Evolutionary conservation across 225 moss, liverwort and hornwort species (phyloP).

Genomic region (Sphagnum tenellum): DNA sequence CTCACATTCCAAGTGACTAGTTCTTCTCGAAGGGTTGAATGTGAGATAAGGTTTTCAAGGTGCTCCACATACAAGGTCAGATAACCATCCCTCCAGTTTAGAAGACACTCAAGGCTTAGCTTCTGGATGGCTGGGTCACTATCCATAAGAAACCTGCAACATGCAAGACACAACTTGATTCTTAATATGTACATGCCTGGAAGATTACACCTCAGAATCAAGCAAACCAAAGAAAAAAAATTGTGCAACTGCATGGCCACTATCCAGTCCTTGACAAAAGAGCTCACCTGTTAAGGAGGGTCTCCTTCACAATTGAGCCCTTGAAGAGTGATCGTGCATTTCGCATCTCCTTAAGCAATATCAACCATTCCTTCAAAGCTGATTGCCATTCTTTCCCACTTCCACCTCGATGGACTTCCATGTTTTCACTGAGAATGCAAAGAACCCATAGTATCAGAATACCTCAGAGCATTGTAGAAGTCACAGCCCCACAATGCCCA

Average conservation of each 20-base stretch:
- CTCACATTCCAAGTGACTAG: conserved; percentile 85
- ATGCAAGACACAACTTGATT: not conserved
- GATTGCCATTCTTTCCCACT: conserved; percentile 86
- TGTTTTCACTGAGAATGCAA: conserved; percentile 20
- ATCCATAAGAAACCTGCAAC: conserved; percentile 65
- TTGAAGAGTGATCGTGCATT: conserved; percentile 76
- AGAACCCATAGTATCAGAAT: no score
- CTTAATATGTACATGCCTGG: no score
- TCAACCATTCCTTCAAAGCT: conserved; percentile 84
- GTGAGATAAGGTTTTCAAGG: conserved; percentile 82
- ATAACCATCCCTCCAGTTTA: conserved; percentile 92
- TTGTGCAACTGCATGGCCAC: no score
- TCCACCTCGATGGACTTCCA: conserved; percentile 22
- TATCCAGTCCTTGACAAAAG: not conserved
- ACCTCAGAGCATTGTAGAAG: no score
- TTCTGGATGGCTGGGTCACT: conserved; percentile 84
- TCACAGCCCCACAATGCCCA: no score
- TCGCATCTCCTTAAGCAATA: conserved; percentile 62
- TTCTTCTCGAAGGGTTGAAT: conserved; percentile 72
- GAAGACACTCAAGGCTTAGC: conserved; percentile 65
- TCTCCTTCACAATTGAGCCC: conserved; percentile 63
- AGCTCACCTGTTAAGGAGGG: conserved; percentile 50
- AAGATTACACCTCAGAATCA: no score
- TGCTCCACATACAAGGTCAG: conserved; percentile 61
- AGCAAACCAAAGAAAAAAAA: no score